Conservation (phyloP, 2,329 filamentous ascomycete species). For the Aspergillus neotritici region DNA sequence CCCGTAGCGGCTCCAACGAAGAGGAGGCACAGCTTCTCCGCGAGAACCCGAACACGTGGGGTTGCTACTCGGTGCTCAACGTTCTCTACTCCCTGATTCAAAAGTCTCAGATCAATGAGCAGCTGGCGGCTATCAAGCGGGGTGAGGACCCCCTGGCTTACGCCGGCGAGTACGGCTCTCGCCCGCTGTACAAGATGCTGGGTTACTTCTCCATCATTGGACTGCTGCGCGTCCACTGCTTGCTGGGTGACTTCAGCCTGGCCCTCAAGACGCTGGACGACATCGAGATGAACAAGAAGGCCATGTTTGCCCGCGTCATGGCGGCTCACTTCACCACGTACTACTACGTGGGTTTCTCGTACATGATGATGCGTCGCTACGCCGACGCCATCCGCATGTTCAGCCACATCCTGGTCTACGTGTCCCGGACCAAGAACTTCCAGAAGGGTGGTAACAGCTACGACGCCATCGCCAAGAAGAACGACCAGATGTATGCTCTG, state of each 20-base stretch:
- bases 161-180: constrained; percentile 89
- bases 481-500: constrained; percentile 99
- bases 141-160: constrained; percentile 83
- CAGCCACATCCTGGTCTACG: constrained; percentile 98
- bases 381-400: constrained; percentile 99
- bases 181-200: constrained; percentile 94
- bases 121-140: constrained; percentile 88
- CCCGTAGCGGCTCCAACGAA: constrained; percentile 72
- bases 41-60: constrained; percentile 98
- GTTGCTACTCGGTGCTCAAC: constrained; percentile 98
- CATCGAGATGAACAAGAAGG: constrained; percentile 99
- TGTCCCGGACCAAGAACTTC: constrained; percentile 99
- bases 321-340: constrained; percentile 99
- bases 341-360: constrained; percentile 99
- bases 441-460: constrained; percentile 89
- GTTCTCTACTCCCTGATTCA: constrained; percentile 99
- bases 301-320: constrained; percentile 99
- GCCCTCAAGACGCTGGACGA: constrained; percentile 98
- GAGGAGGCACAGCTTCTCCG: constrained; percentile 87
- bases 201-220: constrained; percentile 99
- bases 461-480: constrained; percentile 99
- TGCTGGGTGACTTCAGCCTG: constrained; percentile 95
- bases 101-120: constrained; percentile 95
- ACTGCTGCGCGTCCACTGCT: constrained; percentile 87
- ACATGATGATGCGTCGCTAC: constrained; percentile 99